Percentiles rank a stretch among this genome's conserved stretches.
These are phyloP conservation scores for Stevia rebaudiana DNA, from an alignment of 140 eudicot species.

Conservation along the genomic window DNA sequence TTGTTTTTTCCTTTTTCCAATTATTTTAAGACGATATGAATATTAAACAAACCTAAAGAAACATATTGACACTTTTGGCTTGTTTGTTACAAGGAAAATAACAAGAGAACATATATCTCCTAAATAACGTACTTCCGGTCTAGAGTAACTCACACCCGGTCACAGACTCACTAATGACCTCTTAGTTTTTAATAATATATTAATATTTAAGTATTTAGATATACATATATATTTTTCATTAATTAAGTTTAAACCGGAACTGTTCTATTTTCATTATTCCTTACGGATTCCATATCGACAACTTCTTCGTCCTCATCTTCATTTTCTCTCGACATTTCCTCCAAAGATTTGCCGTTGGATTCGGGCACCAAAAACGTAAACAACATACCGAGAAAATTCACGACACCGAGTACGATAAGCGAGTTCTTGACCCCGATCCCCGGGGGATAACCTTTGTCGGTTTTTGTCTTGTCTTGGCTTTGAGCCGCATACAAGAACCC, in stretches of 20 bases:
- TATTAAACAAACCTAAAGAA: too few relatives aligned
- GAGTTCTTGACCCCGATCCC: slow-evolving; percentile 66
- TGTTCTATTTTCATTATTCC: slow-evolving; percentile 35
- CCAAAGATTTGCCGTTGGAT: slow-evolving; percentile 70
- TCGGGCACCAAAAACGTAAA: slow-evolving; percentile 75
- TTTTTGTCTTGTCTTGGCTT: slow-evolving; percentile 34
- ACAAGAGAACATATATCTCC: background rate
- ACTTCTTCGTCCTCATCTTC: slow-evolving; percentile 35
- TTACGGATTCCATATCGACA: slow-evolving; percentile 16
- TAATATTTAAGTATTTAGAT: background rate
- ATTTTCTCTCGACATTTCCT: slow-evolving; percentile 69
- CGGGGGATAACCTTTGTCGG: slow-evolving; percentile 61
- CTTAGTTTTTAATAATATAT: background rate
- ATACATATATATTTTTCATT: too few relatives aligned
- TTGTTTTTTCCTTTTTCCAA: too few relatives aligned
- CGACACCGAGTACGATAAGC: slow-evolving; percentile 55
- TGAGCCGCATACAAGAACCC: slow-evolving; percentile 73
- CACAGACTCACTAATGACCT: background rate
- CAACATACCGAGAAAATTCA: slow-evolving; percentile 48
- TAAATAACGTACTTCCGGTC: background rate
- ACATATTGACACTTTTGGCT: too few relatives aligned
- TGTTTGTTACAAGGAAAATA: background rate
- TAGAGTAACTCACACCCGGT: background rate
- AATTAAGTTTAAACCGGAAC: slow-evolving; percentile 29
- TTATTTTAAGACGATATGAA: too few relatives aligned